Conservation (phyloP, 225 moss, liverwort and hornwort species). For the Bryum argenteum region DNA sequence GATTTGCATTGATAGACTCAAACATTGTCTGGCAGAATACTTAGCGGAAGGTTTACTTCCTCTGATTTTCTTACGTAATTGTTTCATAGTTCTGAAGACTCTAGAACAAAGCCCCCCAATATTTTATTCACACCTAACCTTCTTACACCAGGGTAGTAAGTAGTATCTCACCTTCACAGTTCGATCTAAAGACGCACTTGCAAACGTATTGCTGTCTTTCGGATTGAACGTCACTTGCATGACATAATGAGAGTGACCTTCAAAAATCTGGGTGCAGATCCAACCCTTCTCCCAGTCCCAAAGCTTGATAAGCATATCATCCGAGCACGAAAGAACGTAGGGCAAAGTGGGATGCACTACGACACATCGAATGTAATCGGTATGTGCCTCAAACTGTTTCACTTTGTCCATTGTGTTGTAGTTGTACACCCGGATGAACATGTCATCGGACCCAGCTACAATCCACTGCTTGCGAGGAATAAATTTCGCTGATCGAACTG, state of each 20-base stretch:
- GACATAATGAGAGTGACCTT: conserved; percentile 99
- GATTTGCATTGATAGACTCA: not conserved
- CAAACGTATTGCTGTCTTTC: conserved; percentile 97
- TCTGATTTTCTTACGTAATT: not conserved
- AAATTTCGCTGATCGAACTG: conserved; percentile 97
- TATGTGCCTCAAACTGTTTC: conserved; percentile 97
- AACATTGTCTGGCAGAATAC: not conserved
- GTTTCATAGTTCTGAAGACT: not conserved
- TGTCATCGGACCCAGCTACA: conserved; percentile 93
- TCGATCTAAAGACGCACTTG: conserved; percentile 94
- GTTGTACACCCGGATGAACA: conserved; percentile 95
- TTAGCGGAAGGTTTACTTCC: not conserved
- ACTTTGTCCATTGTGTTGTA: conserved; percentile 99
- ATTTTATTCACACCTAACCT: not conserved
- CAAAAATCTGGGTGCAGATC: conserved; percentile 95
- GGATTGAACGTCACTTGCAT: conserved; percentile 99
- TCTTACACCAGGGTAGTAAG: conserved; percentile 4
- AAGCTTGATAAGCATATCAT: conserved; percentile 99
- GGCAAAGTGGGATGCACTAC: conserved; percentile 95
- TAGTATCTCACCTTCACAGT: conserved; percentile 80
- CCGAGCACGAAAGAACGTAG: conserved; percentile 95
- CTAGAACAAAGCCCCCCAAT: not conserved
- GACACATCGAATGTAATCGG: conserved; percentile 94
- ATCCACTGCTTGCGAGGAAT: conserved; percentile 98
- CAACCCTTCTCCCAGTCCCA: conserved; percentile 99